phyloP scores from a whole-genome alignment of 1,139 yeast genomes.

The Suhomyces bolitotheri region DNA sequence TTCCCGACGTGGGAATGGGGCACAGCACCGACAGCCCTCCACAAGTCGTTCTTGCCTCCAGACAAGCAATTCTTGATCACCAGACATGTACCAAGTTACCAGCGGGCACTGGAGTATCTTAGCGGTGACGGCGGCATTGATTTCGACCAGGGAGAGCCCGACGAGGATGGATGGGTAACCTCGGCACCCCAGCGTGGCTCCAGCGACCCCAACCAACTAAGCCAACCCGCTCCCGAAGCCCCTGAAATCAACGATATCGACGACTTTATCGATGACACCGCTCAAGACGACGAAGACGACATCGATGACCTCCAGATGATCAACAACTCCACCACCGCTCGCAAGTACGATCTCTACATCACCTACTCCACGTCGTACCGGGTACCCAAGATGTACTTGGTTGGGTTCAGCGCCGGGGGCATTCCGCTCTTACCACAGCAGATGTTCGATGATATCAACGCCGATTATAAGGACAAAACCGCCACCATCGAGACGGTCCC shows the following conservation, averaged over 20 bases:
- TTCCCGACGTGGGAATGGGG: constrained; percentile 99
- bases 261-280: constrained; percentile 42
- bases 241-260: constrained; percentile 37
- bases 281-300: constrained; percentile 26
- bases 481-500: constrained; percentile 96
- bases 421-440: constrained; percentile 81
- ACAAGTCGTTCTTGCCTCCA: constrained; percentile 72
- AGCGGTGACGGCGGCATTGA: constrained; percentile 32
- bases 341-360: constrained; percentile 86
- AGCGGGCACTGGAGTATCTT: constrained; percentile 65
- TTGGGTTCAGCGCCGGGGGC: constrained; percentile 84
- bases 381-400: constrained; percentile 91
- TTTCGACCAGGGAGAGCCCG: constrained; percentile 35
- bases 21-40: constrained; percentile 59
- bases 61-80: constrained; percentile 89
- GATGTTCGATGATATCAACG: constrained; percentile 92
- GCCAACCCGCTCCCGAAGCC: constrained; percentile 1
- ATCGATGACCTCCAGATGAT: constrained; percentile 35
- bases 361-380: constrained; percentile 92
- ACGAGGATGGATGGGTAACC: constrained; percentile 64
- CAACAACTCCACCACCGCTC: constrained; percentile 37
- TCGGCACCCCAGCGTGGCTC: constrained; percentile 8
- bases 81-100: constrained; percentile 82
- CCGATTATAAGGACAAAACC: constrained; percentile 91
- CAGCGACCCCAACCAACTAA: constrained; percentile 5